Base-by-base conservation (phyloP, 2,329 filamentous ascomycete species). In the Trichoderma hamatum region DNA sequence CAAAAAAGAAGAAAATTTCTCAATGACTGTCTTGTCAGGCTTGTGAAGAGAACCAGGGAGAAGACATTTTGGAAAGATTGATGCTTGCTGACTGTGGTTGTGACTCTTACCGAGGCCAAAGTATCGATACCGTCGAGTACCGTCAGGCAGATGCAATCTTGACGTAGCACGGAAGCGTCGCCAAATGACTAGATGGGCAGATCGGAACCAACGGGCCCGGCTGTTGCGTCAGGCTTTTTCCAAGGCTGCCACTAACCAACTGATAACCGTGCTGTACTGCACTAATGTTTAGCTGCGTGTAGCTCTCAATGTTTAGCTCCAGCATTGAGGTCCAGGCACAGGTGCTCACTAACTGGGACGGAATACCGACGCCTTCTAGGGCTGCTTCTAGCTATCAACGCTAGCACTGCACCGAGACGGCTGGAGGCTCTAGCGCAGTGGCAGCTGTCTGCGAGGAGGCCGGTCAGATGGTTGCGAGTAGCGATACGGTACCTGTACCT, bases 181-280 rank as follows among this genome's bases (percentile, higher is more conserved):
- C 36, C 36, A 43, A 55, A 30, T 30, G 26, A 21, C 28, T 32
- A 30, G 11, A 14, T 32, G 28, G 39, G 26, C 28, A 32, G 54
- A 32, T 56, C 28, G 46, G 46, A 49, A 56, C 30, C 54, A 56
- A 65, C 26, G 65, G 21, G 49, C 7, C 39, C 24, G 39, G 39
- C 39, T 43, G 28, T 24, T 62, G 54, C 67, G 60, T 51, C 67
- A 69, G 67, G 67, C 67, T 39, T 64, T 43, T 32, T 26, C 43
- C 60, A 56, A 69, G 67, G 67, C 59, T 68, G 24, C 55, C 19
- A 11, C 13, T 19, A 10, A 28, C 21, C 26, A 43, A 11, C 34
- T 19, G 49, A 43, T 7, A 10, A 7, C 43, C 56, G 34, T 10
- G n/a, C 21, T 49, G 39, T 43, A 43, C 39, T 43, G 39, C 39